Percentiles rank a stretch among this genome's conserved stretches.
Conservation (phyloP, 768 basidiomycete genomes). For the Rickenella mellea region DNA sequence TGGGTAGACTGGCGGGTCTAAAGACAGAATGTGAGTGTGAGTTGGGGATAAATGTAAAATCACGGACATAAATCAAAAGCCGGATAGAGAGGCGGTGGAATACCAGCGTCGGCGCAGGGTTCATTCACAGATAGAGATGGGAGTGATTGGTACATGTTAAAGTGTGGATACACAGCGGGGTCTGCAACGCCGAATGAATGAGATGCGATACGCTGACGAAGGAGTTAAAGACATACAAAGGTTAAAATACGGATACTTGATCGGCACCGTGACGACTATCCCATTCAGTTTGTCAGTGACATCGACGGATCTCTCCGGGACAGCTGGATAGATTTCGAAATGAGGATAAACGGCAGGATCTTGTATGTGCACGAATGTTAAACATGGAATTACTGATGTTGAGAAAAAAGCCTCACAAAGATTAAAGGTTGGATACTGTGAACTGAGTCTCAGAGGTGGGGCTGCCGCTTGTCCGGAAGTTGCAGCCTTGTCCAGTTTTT, state of each 20-base stretch:
- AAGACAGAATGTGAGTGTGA: neutral
- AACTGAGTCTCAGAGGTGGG: neutral
- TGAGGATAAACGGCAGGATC: conserved; percentile 32
- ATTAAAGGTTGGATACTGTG: conserved; percentile 3
- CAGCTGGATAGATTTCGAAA: conserved; percentile 25
- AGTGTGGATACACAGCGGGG: conserved; percentile 27
- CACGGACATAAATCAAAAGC: conserved; percentile 9
- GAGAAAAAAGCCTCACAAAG: conserved; percentile 22
- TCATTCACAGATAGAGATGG: neutral
- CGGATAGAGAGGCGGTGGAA: conserved; percentile 7
- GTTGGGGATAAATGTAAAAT: neutral
- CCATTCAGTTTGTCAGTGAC: neutral
- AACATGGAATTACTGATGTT: neutral
- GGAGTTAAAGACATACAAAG: conserved; percentile 12
- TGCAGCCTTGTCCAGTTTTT: neutral
- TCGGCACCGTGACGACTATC: conserved; percentile 8
- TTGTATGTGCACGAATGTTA: conserved; percentile 8
- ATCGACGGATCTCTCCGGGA: neutral
- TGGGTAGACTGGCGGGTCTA: conserved; percentile 11
- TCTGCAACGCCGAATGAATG: neutral
- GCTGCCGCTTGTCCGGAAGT: neutral
- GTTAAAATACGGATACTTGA: conserved; percentile 17
- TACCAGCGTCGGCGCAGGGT: neutral
- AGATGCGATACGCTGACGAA: conserved; percentile 15
- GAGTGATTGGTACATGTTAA: conserved; percentile 14